Evolutionary conservation across 352 stramenopile genomes (phyloP), one percentile per base, ranked within the genome.

Genomic region (Peronospora belbahrii): DNA sequence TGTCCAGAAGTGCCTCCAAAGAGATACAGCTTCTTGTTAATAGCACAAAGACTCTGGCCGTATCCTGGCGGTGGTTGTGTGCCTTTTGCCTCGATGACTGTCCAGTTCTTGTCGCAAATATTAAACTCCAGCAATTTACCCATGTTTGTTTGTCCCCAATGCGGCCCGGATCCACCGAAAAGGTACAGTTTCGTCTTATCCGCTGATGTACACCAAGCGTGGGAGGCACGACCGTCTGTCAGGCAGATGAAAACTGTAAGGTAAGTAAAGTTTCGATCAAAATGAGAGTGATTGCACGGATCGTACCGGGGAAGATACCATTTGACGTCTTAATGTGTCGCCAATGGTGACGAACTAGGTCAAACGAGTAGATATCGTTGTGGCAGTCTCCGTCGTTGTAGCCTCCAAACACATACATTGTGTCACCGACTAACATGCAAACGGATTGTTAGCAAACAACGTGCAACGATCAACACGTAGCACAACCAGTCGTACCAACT

Each of bases 91-190:
- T 87, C 70, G 11, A 91, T 74, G 8, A 91, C 83, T 8, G 70
- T 85, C 79, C 79, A 91, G 41, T 80, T 85, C 59, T 86, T 85
- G 22, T 84, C 67, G 14, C 56, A 62, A 52, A 91, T 84, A 37
- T 61, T 75, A 54, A 86, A 91, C 42, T 88, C 72, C 20, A 88
- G 64, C 42, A 91, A 52, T 49, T 91, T 91, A 41, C 79, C 76
- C 79, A 91, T 91, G 59, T 91, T 91, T 6, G 76, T 91, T 48
- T 91, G 79, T 7, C 79, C 79, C 79, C 79, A 91, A 52, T 88
- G 79, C 20, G 79, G 79, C 0, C 79, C 76, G 2, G 76, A 88
- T 22, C 79, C 79, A 31, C 79, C 79, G 31, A 87, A 91, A 2
- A 88, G 48, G 43, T 88, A 91, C 14, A 91, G 56, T 38, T 87